phyloP scores from a whole-genome alignment of 495 filamentous ascomycete genomes.

The Penicillium desertorum region DNA sequence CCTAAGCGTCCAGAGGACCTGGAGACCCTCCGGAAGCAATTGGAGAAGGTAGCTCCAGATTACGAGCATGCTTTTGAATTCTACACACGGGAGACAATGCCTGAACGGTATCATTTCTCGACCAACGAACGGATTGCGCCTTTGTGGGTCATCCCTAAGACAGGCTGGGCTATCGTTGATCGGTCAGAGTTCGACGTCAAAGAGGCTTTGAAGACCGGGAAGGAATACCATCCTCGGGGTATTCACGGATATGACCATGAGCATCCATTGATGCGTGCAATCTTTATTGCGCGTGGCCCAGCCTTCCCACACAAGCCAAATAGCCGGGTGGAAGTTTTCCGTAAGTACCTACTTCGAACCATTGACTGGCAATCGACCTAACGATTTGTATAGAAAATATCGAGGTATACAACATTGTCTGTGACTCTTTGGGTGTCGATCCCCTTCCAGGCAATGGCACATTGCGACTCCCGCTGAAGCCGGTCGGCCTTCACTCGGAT shows the following conservation, averaged over 20 bases:
- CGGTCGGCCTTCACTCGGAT: constrained; percentile 67
- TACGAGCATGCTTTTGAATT: constrained; percentile 72
- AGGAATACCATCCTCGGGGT: constrained; percentile 70
- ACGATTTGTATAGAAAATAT: constrained; percentile 65
- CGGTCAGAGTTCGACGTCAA: constrained; percentile 72
- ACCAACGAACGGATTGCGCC: constrained; percentile 86
- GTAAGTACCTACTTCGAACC: constrained; percentile 51
- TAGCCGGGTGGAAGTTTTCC: constrained; percentile 77
- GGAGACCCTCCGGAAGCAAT: constrained; percentile 38
- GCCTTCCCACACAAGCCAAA: constrained; percentile 83
- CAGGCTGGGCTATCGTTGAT: constrained; percentile 85
- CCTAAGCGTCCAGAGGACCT: constrained; percentile 65
- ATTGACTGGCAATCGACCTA: neutral
- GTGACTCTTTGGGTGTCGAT: constrained; percentile 71
- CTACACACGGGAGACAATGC: constrained; percentile 85
- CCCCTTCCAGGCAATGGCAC: constrained; percentile 85
- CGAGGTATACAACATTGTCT: constrained; percentile 94
- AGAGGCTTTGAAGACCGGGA: constrained; percentile 57
- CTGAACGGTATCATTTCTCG: constrained; percentile 82
- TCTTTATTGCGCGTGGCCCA: constrained; percentile 85
- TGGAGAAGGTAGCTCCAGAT: constrained; percentile 45
- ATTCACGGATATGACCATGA: constrained; percentile 90
- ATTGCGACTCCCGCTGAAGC: constrained; percentile 69
- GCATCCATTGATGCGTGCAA: constrained; percentile 87
- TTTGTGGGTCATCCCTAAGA: constrained; percentile 86